Conservation (phyloP, 2,329 filamentous ascomycete species). For the Pseudocercospora eumusae region DNA sequence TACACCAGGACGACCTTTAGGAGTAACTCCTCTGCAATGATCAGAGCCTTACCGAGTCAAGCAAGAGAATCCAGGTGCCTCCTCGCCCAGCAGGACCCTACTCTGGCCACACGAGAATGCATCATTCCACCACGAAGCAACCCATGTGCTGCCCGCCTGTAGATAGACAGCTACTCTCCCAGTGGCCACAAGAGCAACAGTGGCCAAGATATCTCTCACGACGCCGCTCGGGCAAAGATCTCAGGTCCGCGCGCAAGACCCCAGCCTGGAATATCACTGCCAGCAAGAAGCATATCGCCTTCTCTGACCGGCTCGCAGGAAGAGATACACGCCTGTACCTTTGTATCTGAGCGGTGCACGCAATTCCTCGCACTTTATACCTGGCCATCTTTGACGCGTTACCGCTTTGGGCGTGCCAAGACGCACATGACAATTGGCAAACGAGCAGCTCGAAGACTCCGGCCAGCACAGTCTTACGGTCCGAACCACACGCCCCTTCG, state of each 20-base stretch:
- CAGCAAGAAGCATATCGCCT: neutral
- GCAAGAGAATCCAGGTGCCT: neutral
- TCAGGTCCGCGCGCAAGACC: neutral
- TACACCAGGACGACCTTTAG: neutral
- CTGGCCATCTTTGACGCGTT: no score
- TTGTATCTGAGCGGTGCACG: neutral
- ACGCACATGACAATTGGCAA: neutral
- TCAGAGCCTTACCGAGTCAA: neutral
- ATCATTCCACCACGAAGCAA: neutral
- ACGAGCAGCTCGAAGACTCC: neutral
- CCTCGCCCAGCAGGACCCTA: neutral
- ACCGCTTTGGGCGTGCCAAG: neutral
- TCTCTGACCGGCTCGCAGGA: neutral
- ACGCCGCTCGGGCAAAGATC: neutral
- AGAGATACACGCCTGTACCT: neutral
- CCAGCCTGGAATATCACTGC: neutral
- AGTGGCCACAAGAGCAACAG: neutral
- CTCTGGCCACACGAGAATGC: neutral
- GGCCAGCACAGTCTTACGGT: neutral
- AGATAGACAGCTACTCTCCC: neutral
- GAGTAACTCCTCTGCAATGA: neutral
- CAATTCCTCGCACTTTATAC: neutral
- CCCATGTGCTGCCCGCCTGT: neutral
- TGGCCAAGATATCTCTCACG: neutral
- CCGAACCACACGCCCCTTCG: neutral